Evolutionary conservation across 768 basidiomycete genomes (phyloP).

Genomic region (Trametes villosa): DNA sequence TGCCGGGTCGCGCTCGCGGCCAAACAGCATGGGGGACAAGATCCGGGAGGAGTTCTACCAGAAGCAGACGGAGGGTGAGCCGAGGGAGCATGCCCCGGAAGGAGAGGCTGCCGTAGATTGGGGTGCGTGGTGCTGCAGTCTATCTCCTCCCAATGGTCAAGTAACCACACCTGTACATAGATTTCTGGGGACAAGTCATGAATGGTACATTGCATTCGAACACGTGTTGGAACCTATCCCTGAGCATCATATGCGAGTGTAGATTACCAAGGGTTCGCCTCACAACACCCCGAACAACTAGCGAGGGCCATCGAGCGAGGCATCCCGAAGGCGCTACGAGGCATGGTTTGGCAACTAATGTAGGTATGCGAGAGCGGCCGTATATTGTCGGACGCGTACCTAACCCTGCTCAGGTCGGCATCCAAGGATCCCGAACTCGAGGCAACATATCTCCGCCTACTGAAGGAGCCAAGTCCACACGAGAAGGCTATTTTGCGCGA

Average conservation of each 20-base stretch:
- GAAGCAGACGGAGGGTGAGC: slow-evolving; percentile 60
- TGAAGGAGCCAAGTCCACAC: slow-evolving; percentile 85
- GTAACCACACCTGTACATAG: slow-evolving; percentile 42
- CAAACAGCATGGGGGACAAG: slow-evolving; percentile 64
- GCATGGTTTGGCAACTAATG: slow-evolving; percentile 99
- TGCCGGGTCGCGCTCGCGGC: slow-evolving; percentile 40
- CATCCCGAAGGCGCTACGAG: slow-evolving; percentile 84
- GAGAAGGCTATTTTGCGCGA: slow-evolving; percentile 96
- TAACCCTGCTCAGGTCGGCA: slow-evolving; percentile 65
- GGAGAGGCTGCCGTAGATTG: slow-evolving; percentile 67
- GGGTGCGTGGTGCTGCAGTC: slow-evolving; percentile 52
- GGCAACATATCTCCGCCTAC: slow-evolving; percentile 73
- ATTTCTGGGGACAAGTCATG: slow-evolving; percentile 95
- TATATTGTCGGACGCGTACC: neutral
- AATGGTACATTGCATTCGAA: slow-evolving; percentile 55
- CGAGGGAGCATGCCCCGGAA: slow-evolving; percentile 36
- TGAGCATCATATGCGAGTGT: slow-evolving; percentile 1
- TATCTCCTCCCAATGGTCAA: neutral
- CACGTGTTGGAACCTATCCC: neutral
- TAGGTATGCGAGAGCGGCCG: slow-evolving; percentile 44
- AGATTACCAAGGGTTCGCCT: slow-evolving; percentile 91
- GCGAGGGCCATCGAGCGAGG: slow-evolving; percentile 91
- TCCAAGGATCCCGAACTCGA: slow-evolving; percentile 92
- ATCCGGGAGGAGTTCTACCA: slow-evolving; percentile 79
- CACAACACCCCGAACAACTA: slow-evolving; percentile 75